These are phyloP conservation scores for Evernia prunastri DNA, from an alignment of 495 filamentous ascomycete genomes.

Conservation along the genomic window DNA sequence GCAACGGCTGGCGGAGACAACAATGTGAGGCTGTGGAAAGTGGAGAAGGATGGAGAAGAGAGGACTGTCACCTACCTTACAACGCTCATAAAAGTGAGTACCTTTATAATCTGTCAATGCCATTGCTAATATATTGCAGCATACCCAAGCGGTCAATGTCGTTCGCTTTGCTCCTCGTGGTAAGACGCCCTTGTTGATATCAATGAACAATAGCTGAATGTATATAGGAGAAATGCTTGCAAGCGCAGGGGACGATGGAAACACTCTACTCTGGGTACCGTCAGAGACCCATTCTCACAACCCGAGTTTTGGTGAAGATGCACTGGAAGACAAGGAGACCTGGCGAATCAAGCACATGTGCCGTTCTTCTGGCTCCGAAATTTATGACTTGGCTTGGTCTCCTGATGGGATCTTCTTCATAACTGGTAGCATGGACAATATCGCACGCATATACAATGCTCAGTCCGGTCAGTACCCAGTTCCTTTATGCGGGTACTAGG, in stretches of 20 bases:
- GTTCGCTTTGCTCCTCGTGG: constrained; percentile 92
- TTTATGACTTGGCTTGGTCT: constrained; percentile 98
- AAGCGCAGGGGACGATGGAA: constrained; percentile 94
- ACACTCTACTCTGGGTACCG: constrained; percentile 90
- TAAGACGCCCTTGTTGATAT: constrained; percentile 31
- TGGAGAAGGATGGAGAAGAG: constrained; percentile 80
- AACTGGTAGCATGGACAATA: constrained; percentile 98
- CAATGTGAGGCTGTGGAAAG: constrained; percentile 90
- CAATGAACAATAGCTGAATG: constrained; percentile 27
- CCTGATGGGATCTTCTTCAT: constrained; percentile 95
- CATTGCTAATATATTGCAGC: constrained; percentile 31
- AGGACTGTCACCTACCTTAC: constrained; percentile 84
- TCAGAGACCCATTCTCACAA: constrained; percentile 61
- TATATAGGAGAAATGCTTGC: constrained; percentile 79
- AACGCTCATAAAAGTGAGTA: constrained; percentile 60
- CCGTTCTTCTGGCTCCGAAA: constrained; percentile 81
- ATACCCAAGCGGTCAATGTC: constrained; percentile 97
- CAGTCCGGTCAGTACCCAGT: constrained; percentile 60
- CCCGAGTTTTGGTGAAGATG: constrained; percentile 71
- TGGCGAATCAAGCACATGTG: constrained; percentile 98
- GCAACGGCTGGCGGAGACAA: constrained; percentile 96
- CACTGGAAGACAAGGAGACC: constrained; percentile 86
- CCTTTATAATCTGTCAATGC: neutral
- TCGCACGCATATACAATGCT: constrained; percentile 94
- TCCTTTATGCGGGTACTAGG: neutral